These are phyloP conservation scores for Spongispora temasekensis DNA, from an alignment of 1,284 basidiomycete genomes.

Conservation along the genomic window DNA sequence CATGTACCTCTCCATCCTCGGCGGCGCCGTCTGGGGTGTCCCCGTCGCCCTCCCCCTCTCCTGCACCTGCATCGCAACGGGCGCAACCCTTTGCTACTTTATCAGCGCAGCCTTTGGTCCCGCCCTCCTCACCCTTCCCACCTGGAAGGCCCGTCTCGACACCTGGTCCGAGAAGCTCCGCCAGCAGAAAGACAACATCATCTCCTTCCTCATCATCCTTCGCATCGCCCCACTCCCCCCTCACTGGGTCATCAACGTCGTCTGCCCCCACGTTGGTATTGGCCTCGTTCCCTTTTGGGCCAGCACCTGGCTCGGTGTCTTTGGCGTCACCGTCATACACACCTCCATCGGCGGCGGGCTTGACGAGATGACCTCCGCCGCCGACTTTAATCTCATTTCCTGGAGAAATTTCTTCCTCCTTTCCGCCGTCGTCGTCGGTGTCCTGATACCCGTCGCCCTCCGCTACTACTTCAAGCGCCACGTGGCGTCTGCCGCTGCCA, in stretches of 20 bases:
- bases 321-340: conserved; percentile 92
- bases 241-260: conserved; percentile 94
- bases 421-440: conserved; percentile 83
- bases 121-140: conserved; percentile 82
- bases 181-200: conserved; percentile 74
- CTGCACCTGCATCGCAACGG: conserved; percentile 89
- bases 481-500: conserved; percentile 50
- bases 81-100: conserved; percentile 91
- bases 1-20: conserved; percentile 97
- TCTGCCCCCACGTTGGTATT: conserved; percentile 94
- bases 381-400: conserved; percentile 91
- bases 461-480: conserved; percentile 71
- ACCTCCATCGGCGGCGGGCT: conserved; percentile 93
- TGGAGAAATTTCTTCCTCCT: conserved; percentile 85
- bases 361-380: conserved; percentile 92
- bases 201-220: conserved; percentile 89
- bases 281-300: conserved; percentile 85
- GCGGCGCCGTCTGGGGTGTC: conserved; percentile 96
- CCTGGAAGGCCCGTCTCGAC: conserved; percentile 80
- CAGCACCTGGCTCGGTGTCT: conserved; percentile 88
- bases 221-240: conserved; percentile 95
- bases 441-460: conserved; percentile 88
- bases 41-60: conserved; percentile 86
- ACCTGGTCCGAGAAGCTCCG: conserved; percentile 78
- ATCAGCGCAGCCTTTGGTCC: conserved; percentile 90